These are phyloP conservation scores for Phaeosphaeria sp. DNA, from an alignment of 2,329 filamentous ascomycete species.

Conservation along the genomic window DNA sequence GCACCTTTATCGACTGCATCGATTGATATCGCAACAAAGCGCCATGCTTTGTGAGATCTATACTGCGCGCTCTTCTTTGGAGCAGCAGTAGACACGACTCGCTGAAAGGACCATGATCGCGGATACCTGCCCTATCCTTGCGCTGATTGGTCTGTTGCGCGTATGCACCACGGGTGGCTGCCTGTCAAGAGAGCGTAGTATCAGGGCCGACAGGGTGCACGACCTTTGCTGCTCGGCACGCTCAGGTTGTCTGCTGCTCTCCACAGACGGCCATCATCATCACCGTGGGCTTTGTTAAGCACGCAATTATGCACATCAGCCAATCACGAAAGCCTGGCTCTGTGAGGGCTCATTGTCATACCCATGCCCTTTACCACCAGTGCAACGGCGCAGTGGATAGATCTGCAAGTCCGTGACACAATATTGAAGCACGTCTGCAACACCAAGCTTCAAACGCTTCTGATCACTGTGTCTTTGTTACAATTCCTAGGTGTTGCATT, in stretches of 20 bases:
- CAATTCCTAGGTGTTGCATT: not conserved
- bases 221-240: not conserved
- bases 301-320: not conserved
- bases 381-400: not conserved
- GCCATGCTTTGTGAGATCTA: not conserved
- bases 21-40: not conserved
- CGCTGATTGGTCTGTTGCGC: not conserved
- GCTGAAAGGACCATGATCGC: not conserved
- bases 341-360: not conserved
- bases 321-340: not conserved
- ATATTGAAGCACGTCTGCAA: not conserved
- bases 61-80: not conserved
- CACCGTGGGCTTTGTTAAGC: not conserved
- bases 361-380: not conserved
- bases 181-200: not conserved
- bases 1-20: not conserved
- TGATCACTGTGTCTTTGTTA: not conserved
- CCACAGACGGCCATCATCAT: not conserved
- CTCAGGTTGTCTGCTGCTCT: not conserved
- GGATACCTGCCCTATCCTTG: not conserved
- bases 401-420: not conserved
- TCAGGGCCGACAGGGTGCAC: not conserved
- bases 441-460: not conserved
- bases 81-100: too few relatives aligned
- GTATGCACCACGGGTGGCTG: not conserved